A percentile compares a stretch with the other conserved stretches of the same genome.
phyloP scores from a whole-genome alignment of 306 rosid species.

The Corylus americana region DNA sequence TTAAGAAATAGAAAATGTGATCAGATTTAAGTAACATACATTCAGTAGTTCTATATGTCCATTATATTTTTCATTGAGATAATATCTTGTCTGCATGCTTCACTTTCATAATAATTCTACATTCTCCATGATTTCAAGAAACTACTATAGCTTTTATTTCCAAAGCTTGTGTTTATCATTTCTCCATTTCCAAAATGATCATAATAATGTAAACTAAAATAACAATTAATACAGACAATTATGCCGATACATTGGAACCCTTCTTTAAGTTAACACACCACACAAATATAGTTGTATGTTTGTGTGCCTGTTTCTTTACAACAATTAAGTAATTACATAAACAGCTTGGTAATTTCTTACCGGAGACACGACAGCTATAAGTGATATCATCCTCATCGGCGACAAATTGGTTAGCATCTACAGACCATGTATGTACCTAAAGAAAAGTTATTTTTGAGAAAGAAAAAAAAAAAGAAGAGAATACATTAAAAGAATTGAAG shows the following conservation, averaged over 20 bases:
- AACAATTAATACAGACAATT: background rate
- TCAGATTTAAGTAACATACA: background rate
- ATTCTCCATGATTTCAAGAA: background rate
- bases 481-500: background rate
- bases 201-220: background rate
- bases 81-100: background rate
- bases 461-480: slow-evolving; percentile 3
- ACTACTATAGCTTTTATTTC: background rate
- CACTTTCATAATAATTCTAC: background rate
- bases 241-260: background rate
- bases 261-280: background rate
- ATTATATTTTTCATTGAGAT: background rate
- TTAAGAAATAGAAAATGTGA: background rate
- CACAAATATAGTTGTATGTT: background rate
- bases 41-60: background rate
- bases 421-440: slow-evolving; percentile 79
- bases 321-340: background rate
- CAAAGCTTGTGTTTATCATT: background rate
- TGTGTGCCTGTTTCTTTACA: background rate
- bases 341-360: slow-evolving; percentile 35
- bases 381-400: slow-evolving; percentile 88
- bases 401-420: slow-evolving; percentile 80
- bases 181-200: background rate
- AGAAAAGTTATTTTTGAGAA: slow-evolving; percentile 11
- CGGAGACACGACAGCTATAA: slow-evolving; percentile 87